Conservation (phyloP, 805 yeast genomes). For the Pichia phayaonensis region DNA sequence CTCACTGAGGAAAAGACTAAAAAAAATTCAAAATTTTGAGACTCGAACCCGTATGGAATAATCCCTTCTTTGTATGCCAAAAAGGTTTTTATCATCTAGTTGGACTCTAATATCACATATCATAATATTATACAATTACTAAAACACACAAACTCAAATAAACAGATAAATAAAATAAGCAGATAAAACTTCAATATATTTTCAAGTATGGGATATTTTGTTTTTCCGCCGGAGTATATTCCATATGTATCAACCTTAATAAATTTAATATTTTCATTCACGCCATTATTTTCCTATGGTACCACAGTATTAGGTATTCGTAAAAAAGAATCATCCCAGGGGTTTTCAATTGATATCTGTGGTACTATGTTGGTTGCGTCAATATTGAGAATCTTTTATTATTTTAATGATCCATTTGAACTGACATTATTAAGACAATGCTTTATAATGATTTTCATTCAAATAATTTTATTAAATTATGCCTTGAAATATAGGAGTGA, state of each 20-base stretch:
- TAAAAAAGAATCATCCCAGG: constrained; percentile 55
- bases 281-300: constrained; percentile 85
- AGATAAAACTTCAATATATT: background rate
- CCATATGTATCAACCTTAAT: constrained; percentile 36
- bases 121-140: background rate
- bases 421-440: constrained; percentile 72
- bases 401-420: constrained; percentile 74
- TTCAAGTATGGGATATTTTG: constrained; percentile 23
- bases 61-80: background rate
- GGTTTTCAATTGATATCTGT: constrained; percentile 88
- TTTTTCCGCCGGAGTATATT: constrained; percentile 26
- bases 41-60: too few relatives aligned
- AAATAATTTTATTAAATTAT: constrained; percentile 52
- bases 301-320: constrained; percentile 68
- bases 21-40: too few relatives aligned
- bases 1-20: too few relatives aligned
- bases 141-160: background rate
- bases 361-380: constrained; percentile 83
- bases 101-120: background rate
- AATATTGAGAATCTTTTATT: constrained; percentile 66
- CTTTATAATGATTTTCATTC: constrained; percentile 77
- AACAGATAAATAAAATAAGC: background rate
- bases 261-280: constrained; percentile 61
- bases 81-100: too few relatives aligned
- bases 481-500: constrained; percentile 52